These are phyloP conservation scores for Dendrobium nobile DNA, from an alignment of 106 monocot genomes.

Conservation along the genomic window DNA sequence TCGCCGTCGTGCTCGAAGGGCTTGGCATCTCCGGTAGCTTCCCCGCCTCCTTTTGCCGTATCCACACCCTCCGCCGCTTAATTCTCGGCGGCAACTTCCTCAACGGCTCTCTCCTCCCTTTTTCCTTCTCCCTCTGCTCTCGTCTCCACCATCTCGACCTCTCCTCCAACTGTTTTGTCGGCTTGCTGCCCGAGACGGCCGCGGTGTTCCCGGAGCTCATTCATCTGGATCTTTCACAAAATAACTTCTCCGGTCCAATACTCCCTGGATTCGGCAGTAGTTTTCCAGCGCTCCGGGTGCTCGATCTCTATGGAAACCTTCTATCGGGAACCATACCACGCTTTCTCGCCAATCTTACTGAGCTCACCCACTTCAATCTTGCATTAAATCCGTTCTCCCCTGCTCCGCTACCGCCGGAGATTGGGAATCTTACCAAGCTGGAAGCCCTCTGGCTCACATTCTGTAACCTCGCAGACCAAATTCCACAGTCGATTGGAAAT, in stretches of 20 bases:
- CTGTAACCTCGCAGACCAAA: constrained; percentile 23
- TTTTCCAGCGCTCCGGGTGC: constrained; percentile 19
- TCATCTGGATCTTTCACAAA: constrained; percentile 23
- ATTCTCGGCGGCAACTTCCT: constrained; percentile 14
- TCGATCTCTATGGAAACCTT: constrained; percentile 31
- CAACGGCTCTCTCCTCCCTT: constrained; percentile 39
- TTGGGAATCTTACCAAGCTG: constrained; percentile 36
- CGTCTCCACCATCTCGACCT: constrained; percentile 28
- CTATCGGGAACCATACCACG: constrained; percentile 35
- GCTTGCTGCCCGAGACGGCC: constrained; percentile 30
- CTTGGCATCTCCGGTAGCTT: constrained; percentile 4
- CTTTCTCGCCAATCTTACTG: constrained; percentile 24
- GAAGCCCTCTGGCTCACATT: constrained; percentile 25
- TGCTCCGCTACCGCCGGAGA: constrained; percentile 26
- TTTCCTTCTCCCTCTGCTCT: constrained; percentile 34
- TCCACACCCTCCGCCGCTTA: constrained; percentile 33
- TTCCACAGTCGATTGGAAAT: constrained; percentile 25
- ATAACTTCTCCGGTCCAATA: constrained; percentile 52
- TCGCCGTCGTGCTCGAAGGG: constrained; percentile 11
- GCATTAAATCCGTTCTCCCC: constrained; percentile 32
- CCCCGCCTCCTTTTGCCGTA: constrained; percentile 36
- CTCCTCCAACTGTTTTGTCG: constrained; percentile 43
- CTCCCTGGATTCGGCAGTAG: constrained; percentile 21
- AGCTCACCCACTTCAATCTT: constrained; percentile 26
- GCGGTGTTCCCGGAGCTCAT: constrained; percentile 9